Evolutionary conservation across 352 stramenopile genomes (phyloP), one percentile per base, ranked within the genome.

Genomic region (Phytophthora fragariae): DNA sequence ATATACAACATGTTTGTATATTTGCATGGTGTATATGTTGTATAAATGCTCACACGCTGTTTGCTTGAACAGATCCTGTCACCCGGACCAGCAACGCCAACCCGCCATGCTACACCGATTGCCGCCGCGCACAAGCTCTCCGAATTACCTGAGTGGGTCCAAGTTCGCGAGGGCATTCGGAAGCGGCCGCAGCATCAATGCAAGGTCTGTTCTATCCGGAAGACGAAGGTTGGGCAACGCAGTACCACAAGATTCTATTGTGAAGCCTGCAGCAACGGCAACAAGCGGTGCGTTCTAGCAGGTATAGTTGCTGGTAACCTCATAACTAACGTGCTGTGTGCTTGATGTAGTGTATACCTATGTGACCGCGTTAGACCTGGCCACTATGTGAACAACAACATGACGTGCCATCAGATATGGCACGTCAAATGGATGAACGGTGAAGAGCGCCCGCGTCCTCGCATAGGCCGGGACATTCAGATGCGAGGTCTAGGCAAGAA

Each of bases 371-470:
- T 68, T 9, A 55, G 64, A 0, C 54, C 46, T 0, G 21, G 15
- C 2, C 15, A 60, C 35, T 70, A 70, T 35, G 31, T 44, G 1
- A 24, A 31, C n/a, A 70, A 70, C 31, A 63, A 27, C 9, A 50
- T 58, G 39, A 70, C 64, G 15, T 65, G 46, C 64, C 47, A 56
- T 27, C 64, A 64, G 14, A 70, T 70, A 49, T 60, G 55, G 31
- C 64, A 65, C 47, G 21, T 55, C 14, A 55, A 54, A 46, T 70
- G 62, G 39, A 68, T 62, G n/a, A 62, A 61, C 12, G 52, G 62
- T 3, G 10, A 44, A 3, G 24, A 58, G 29, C 27, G 52, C 8
- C 41, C 63, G 19, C 41, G 29, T 2, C 54, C 54, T 2, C 29
- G 19, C 11, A 9, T 59, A 1, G 54, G 44, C n/a, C n/a, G 54